Evolutionary conservation across 441 rosid species (phyloP).

Genomic region (Biscutella auriculata): DNA sequence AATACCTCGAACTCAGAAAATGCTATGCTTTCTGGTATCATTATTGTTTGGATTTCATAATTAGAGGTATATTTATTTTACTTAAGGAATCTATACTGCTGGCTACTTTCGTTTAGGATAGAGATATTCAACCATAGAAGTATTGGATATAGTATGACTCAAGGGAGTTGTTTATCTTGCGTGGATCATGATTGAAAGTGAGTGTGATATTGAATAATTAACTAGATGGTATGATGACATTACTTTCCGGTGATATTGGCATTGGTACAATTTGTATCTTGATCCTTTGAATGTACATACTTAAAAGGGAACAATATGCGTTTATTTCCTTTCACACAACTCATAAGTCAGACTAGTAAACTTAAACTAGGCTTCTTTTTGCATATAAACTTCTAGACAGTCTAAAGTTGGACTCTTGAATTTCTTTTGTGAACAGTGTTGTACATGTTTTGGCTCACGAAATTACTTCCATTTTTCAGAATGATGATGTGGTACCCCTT

Average conservation of each 20-base stretch:
- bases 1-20: not conserved
- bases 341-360: not conserved
- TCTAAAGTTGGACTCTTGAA: not conserved
- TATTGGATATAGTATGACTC: not conserved
- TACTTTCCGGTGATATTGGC: conserved; percentile 1
- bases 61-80: not conserved
- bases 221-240: conserved; percentile 1
- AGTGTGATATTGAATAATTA: not conserved
- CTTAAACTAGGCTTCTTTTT: conserved; percentile 1
- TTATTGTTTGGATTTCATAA: not conserved
- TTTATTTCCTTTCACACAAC: not conserved
- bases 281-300: not conserved
- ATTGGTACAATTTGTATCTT: conserved; percentile 1
- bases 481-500: conserved; percentile 66
- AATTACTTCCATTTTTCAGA: conserved; percentile 40
- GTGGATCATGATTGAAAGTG: not conserved
- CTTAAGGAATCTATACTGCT: not conserved
- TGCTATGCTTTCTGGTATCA: not conserved
- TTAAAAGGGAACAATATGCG: not conserved
- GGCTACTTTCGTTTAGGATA: not conserved
- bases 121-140: not conserved
- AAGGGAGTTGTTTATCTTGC: not conserved
- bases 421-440: not conserved
- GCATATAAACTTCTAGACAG: not conserved
- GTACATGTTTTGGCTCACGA: conserved; percentile 7